Percentiles rank a stretch among this genome's conserved stretches.
Conservation (phyloP, 2,329 filamentous ascomycete genomes). For the Capronia coronata region DNA sequence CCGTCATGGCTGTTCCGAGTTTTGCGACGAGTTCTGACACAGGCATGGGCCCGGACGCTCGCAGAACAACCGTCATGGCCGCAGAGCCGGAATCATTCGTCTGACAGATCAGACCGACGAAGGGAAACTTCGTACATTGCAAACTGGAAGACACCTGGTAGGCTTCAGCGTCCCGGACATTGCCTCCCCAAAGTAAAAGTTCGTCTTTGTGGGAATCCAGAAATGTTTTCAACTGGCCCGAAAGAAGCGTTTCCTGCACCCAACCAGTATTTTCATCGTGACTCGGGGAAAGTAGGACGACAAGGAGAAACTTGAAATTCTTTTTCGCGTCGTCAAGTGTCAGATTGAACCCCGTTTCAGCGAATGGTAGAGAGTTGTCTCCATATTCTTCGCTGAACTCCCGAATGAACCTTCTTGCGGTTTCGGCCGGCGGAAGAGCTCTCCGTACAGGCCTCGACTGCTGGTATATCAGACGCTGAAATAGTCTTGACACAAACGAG, state of each 20-base stretch:
- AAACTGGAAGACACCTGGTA: slow-evolving; percentile 88
- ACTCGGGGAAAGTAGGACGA: slow-evolving; percentile 81
- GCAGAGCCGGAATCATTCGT: slow-evolving; percentile 66
- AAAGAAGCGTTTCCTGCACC: slow-evolving; percentile 72
- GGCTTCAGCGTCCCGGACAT: slow-evolving; percentile 84
- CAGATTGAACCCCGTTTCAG: slow-evolving; percentile 84
- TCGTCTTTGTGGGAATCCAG: slow-evolving; percentile 69
- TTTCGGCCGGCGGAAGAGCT: slow-evolving; percentile 76
- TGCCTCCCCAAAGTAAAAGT: slow-evolving; percentile 86
- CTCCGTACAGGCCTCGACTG: slow-evolving; percentile 51
- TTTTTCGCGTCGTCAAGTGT: slow-evolving; percentile 84
- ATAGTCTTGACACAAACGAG: slow-evolving; percentile 49
- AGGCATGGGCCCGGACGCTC: slow-evolving; percentile 66
- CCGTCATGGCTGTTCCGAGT: slow-evolving; percentile 64
- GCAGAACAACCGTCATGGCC: slow-evolving; percentile 82
- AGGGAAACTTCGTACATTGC: slow-evolving; percentile 87
- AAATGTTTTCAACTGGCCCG: slow-evolving; percentile 65
- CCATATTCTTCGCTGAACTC: slow-evolving; percentile 96
- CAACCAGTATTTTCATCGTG: slow-evolving; percentile 87
- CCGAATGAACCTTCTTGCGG: slow-evolving; percentile 77
- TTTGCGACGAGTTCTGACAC: slow-evolving; percentile 68
- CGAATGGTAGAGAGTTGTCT: slow-evolving; percentile 63
- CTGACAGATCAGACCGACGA: slow-evolving; percentile 76
- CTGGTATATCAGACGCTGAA: slow-evolving; percentile 74
- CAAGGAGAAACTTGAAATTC: slow-evolving; percentile 84